Conservation (phyloP, 768 basidiomycete species). For the Podaxis pistillaris region DNA sequence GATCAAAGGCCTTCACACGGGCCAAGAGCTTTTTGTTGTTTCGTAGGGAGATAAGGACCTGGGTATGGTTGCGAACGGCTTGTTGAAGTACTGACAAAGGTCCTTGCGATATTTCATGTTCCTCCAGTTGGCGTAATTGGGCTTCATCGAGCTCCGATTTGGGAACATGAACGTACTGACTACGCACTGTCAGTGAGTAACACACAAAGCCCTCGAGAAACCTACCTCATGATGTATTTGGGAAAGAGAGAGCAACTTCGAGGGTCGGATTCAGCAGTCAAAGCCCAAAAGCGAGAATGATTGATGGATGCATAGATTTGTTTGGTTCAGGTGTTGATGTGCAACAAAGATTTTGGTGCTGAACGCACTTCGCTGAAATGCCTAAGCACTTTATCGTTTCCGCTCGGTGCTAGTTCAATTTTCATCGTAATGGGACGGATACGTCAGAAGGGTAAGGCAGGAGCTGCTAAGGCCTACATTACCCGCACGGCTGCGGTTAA, state of each 20-base stretch:
- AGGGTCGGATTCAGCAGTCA: neutral
- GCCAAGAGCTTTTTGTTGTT: slow-evolving; percentile 98
- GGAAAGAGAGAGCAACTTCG: neutral
- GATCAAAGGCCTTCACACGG: slow-evolving; percentile 96
- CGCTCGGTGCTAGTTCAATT: slow-evolving; percentile 11
- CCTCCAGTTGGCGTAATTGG: slow-evolving; percentile 92
- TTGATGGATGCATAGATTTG: slow-evolving; percentile 14
- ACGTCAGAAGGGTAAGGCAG: slow-evolving; percentile 83
- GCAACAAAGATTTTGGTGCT: slow-evolving; percentile 34
- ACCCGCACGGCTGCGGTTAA: slow-evolving; percentile 91
- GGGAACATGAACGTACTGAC: slow-evolving; percentile 95
- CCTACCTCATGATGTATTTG: slow-evolving; percentile 35
- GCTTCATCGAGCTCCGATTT: slow-evolving; percentile 98
- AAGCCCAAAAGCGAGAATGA: neutral
- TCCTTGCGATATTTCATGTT: slow-evolving; percentile 98
- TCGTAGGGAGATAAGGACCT: slow-evolving; percentile 93
- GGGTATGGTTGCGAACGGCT: slow-evolving; percentile 95
- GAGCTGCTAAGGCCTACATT: slow-evolving; percentile 88
- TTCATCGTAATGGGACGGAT: slow-evolving; percentile 63
- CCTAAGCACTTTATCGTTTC: neutral
- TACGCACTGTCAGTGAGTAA: slow-evolving; percentile 28
- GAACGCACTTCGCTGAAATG: neutral
- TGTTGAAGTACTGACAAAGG: slow-evolving; percentile 95
- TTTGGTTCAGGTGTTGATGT: slow-evolving; percentile 24
- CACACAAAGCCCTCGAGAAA: neutral